Evolutionary conservation across 768 basidiomycete genomes (phyloP).

Genomic region (Bullera alba): DNA sequence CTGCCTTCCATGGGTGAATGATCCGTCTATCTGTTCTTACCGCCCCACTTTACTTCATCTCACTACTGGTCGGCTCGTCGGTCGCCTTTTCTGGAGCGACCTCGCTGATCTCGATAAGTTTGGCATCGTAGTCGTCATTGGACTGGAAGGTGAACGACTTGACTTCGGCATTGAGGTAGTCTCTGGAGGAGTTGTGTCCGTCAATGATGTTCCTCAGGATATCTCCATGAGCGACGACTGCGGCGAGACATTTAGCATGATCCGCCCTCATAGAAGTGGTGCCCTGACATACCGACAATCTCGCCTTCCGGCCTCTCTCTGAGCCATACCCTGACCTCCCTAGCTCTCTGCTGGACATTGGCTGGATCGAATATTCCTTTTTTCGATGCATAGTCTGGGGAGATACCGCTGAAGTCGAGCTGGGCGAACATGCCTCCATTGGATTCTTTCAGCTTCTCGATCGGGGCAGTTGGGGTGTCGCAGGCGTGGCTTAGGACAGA

Average conservation of each 20-base stretch:
- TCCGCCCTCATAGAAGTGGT: too few species aligned
- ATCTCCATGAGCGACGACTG: conserved; percentile 43
- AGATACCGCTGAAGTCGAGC: conserved; percentile 35
- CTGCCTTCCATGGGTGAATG: too few species aligned
- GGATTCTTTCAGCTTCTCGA: conserved; percentile 11
- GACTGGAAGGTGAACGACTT: conserved; percentile 30
- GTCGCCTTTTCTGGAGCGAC: conserved; percentile 16
- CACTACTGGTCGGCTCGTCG: conserved; percentile 17
- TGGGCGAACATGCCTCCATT: conserved; percentile 33
- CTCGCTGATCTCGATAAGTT: conserved; percentile 15
- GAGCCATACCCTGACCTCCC: conserved; percentile 37
- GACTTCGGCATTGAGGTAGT: conserved; percentile 41
- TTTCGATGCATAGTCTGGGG: conserved; percentile 38
- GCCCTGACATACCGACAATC: conserved; percentile 36
- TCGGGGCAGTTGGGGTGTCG: conserved; percentile 25
- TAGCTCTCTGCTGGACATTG: conserved; percentile 16
- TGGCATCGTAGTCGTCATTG: conserved; percentile 29
- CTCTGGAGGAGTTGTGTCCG: conserved; percentile 12
- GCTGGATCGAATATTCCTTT: conserved; percentile 31
- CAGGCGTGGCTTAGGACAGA: conserved; percentile 12
- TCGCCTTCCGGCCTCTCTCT: conserved; percentile 33
- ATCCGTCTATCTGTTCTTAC: background rate
- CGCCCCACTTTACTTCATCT: conserved; percentile 1
- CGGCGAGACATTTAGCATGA: too few species aligned
- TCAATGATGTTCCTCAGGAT: conserved; percentile 29